phyloP scores from a whole-genome alignment of 148 eudicot genomes.

The Pouteria glomerata region DNA sequence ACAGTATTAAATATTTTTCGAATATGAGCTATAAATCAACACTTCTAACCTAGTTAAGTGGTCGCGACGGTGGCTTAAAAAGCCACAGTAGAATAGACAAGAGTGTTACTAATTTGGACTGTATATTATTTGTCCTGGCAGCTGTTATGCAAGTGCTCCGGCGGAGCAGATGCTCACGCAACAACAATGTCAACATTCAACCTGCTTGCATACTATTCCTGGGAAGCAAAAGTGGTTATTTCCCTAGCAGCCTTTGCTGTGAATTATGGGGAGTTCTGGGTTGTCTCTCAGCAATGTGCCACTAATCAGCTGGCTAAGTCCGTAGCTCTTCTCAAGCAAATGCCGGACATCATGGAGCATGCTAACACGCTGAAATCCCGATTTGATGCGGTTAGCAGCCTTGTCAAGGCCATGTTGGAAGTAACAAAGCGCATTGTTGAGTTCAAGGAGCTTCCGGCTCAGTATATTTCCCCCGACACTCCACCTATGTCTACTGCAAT shows the following conservation, averaged over 20 bases:
- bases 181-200: constrained; percentile 61
- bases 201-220: constrained; percentile 65
- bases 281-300: constrained; percentile 42
- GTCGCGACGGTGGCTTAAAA: too few relatives aligned
- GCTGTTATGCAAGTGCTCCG: constrained; percentile 81
- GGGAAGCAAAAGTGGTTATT: constrained; percentile 85
- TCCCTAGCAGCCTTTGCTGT: constrained; percentile 69
- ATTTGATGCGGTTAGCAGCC: constrained; percentile 52
- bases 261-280: constrained; percentile 86
- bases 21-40: too few relatives aligned
- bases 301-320: constrained; percentile 74
- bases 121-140: constrained; percentile 20
- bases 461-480: constrained; percentile 62
- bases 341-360: constrained; percentile 61
- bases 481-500: constrained; percentile 58
- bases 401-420: constrained; percentile 55
- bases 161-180: constrained; percentile 76
- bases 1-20: too few relatives aligned
- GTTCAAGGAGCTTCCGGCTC: constrained; percentile 60
- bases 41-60: too few relatives aligned
- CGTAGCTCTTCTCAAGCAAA: constrained; percentile 64
- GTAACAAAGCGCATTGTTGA: constrained; percentile 58
- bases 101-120: background rate
- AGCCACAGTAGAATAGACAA: too few relatives aligned
- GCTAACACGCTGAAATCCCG: constrained; percentile 47